Conservation (phyloP, 2,329 filamentous ascomycete genomes). For the Neofusicoccum sp. region DNA sequence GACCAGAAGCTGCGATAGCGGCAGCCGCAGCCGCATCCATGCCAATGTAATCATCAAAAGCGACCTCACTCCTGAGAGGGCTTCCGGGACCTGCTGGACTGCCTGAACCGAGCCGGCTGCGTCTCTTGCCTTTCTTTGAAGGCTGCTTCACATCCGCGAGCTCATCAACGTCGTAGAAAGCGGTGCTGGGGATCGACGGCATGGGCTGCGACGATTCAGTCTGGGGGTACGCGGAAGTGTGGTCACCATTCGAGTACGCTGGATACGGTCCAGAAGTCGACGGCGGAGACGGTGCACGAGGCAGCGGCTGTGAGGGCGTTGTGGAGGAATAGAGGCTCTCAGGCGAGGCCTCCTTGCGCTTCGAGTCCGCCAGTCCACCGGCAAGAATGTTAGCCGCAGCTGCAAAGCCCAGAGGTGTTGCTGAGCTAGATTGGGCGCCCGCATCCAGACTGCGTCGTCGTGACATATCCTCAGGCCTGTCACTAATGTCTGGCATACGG, state of each 20-base stretch:
- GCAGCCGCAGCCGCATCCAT: background rate
- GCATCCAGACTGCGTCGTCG: background rate
- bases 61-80: slow-evolving; percentile 32
- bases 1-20: background rate
- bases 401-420: background rate
- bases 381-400: slow-evolving; percentile 5
- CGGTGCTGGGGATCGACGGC: slow-evolving; percentile 31
- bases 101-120: slow-evolving; percentile 40
- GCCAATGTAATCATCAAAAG: slow-evolving; percentile 44
- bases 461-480: background rate
- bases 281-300: background rate
- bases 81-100: background rate
- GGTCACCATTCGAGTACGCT: background rate
- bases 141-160: slow-evolving; percentile 37
- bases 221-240: background rate
- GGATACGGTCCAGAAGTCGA: background rate
- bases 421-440: background rate
- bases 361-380: background rate
- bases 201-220: background rate
- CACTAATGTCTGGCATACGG: background rate
- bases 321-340: slow-evolving; percentile 1
- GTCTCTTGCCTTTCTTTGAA: slow-evolving; percentile 47
- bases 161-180: slow-evolving; percentile 36
- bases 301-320: background rate
- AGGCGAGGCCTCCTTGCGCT: background rate